phyloP scores from a whole-genome alignment of 768 basidiomycete species.

The Tulasnella calospora region DNA sequence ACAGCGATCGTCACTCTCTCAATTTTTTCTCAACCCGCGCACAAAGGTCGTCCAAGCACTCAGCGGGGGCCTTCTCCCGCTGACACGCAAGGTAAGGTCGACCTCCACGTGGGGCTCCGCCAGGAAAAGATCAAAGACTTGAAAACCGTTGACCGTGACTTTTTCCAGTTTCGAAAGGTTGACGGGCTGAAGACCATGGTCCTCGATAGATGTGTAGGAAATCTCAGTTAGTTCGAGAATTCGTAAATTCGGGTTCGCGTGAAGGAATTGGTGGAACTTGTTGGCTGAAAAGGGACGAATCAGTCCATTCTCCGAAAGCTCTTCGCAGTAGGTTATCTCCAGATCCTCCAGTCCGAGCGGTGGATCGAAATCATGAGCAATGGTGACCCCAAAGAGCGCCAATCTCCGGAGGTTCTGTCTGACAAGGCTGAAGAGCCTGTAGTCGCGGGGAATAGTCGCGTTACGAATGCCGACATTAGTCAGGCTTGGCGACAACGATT shows the following conservation, averaged over 20 bases:
- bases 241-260: neutral
- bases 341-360: neutral
- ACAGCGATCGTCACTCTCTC: neutral
- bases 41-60: neutral
- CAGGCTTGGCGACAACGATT: neutral
- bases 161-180: neutral
- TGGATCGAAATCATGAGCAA: neutral
- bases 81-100: neutral
- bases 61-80: neutral
- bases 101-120: neutral
- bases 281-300: neutral
- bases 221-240: neutral
- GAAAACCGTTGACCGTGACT: neutral
- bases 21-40: neutral
- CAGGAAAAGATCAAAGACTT: neutral
- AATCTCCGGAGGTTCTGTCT: neutral
- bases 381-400: neutral
- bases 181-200: neutral
- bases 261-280: neutral
- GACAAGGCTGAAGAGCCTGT: neutral
- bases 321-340: too few relatives aligned
- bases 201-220: neutral
- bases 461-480: neutral
- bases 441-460: neutral
- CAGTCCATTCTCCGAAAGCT: too few relatives aligned